Percentiles rank a stretch among this genome's conserved stretches.
These are phyloP conservation scores for Acer saccharum DNA, from an alignment of 345 rosid genomes.

Conservation along the genomic window DNA sequence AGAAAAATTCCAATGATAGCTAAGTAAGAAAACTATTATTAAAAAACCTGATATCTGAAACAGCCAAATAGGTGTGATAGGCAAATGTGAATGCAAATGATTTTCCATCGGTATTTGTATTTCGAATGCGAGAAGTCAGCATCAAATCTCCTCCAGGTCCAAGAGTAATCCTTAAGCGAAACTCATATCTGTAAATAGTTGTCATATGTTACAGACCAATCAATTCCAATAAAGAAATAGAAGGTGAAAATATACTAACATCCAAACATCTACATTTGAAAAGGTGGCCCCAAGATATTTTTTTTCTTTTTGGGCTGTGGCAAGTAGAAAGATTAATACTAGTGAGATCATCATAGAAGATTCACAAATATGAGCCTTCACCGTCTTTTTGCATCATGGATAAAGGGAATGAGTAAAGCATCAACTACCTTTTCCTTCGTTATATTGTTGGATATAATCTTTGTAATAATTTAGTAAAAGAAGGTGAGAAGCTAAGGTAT, in stretches of 20 bases:
- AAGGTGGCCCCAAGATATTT: background rate
- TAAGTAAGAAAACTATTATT: background rate
- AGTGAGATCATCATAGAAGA: background rate
- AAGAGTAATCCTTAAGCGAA: slow-evolving; percentile 55
- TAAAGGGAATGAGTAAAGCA: background rate
- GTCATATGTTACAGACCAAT: background rate
- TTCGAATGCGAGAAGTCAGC: slow-evolving; percentile 64
- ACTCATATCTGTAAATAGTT: slow-evolving; percentile 44
- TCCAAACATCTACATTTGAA: background rate
- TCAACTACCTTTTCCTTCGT: background rate
- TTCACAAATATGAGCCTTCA: background rate
- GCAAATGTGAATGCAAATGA: slow-evolving; percentile 64
- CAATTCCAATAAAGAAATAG: slow-evolving; percentile 1
- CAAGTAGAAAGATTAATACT: background rate
- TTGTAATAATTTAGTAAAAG: background rate
- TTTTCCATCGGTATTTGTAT: slow-evolving; percentile 59
- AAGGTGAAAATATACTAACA: background rate
- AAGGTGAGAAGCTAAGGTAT: background rate
- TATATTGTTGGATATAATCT: background rate
- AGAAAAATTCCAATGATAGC: background rate
- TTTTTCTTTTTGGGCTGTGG: background rate
- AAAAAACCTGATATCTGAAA: slow-evolving; percentile 59
- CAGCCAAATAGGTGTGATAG: slow-evolving; percentile 57
- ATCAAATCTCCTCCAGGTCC: slow-evolving; percentile 61
- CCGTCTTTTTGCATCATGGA: background rate